Percentiles rank a stretch among this genome's conserved stretches.
Conservation (phyloP, 345 rosid genomes). For the Dipteronia dyeriana region DNA sequence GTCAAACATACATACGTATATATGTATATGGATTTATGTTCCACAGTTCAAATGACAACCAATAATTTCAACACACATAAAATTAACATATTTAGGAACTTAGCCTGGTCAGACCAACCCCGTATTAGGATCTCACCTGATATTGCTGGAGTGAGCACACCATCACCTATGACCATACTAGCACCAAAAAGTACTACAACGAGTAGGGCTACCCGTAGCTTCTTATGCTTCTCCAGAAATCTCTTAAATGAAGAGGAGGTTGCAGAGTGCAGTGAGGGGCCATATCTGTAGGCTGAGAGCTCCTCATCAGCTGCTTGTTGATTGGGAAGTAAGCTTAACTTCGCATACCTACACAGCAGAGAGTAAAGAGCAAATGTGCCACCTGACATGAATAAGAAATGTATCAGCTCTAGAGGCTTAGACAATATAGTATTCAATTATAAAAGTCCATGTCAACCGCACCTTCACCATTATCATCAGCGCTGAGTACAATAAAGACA, state of each 20-base stretch:
- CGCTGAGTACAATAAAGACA: conserved; percentile 55
- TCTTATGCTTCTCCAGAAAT: conserved; percentile 79
- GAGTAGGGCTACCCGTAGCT: conserved; percentile 66
- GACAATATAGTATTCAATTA: neutral
- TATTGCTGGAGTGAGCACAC: conserved; percentile 87
- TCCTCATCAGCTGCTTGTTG: conserved; percentile 98
- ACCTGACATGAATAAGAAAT: conserved; percentile 47
- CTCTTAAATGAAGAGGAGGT: conserved; percentile 58
- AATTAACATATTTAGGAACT: neutral
- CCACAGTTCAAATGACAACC: neutral
- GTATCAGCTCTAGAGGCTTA: conserved; percentile 19
- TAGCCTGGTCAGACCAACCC: neutral
- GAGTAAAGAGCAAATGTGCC: conserved; percentile 94
- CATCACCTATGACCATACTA: conserved; percentile 92
- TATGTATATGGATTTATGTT: neutral
- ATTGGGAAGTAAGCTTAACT: conserved; percentile 86
- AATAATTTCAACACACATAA: neutral
- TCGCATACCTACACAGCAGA: conserved; percentile 84
- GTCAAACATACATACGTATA: neutral
- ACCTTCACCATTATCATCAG: conserved; percentile 95
- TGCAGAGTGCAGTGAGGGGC: conserved; percentile 42
- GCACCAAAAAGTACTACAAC: conserved; percentile 77
- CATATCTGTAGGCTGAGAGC: conserved; percentile 79
- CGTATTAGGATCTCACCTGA: conserved; percentile 50
- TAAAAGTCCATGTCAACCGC: conserved; percentile 15